Conservation (phyloP, 2,329 filamentous ascomycete genomes). For the Aspergillus sp. region DNA sequence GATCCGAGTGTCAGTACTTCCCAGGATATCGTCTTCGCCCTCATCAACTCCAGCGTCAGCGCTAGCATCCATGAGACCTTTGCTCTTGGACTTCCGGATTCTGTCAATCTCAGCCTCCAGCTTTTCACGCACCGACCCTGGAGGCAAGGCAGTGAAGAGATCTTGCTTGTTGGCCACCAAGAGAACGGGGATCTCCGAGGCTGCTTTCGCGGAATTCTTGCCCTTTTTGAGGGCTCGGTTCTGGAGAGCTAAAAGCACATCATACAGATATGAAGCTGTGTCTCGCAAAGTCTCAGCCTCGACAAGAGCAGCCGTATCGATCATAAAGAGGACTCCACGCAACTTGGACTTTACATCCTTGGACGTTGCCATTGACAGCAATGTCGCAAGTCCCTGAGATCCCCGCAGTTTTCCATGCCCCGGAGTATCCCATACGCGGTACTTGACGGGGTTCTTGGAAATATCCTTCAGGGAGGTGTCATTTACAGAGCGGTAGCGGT, state of each 20-base stretch:
- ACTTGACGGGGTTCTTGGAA: conserved; percentile 39
- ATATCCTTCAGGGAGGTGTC: conserved; percentile 65
- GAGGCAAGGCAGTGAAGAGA: conserved; percentile 87
- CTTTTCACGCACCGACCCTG: conserved; percentile 69
- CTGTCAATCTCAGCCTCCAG: conserved; percentile 80
- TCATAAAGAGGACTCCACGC: conserved; percentile 77
- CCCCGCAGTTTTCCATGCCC: conserved; percentile 92
- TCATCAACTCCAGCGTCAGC: conserved; percentile 58
- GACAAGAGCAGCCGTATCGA: conserved; percentile 74
- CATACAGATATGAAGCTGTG: conserved; percentile 82
- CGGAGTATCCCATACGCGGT: conserved; percentile 69
- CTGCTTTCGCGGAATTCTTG: conserved; percentile 58
- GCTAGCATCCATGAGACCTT: conserved; percentile 79
- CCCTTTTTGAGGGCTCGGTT: conserved; percentile 61
- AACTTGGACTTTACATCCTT: conserved; percentile 49
- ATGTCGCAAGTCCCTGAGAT: conserved; percentile 50
- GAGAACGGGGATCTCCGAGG: conserved; percentile 69
- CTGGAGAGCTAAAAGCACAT: conserved; percentile 81
- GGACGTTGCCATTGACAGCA: conserved; percentile 34
- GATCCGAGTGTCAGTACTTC: conserved; percentile 77
- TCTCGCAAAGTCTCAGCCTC: conserved; percentile 60
- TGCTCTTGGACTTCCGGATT: conserved; percentile 74
- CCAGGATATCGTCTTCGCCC: conserved; percentile 78
- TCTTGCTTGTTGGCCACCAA: conserved; percentile 95
- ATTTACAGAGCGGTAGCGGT: conserved; percentile 66